These are phyloP conservation scores for Pyrenophora graminea DNA, from an alignment of 2,329 filamentous ascomycete genomes.

Conservation along the genomic window DNA sequence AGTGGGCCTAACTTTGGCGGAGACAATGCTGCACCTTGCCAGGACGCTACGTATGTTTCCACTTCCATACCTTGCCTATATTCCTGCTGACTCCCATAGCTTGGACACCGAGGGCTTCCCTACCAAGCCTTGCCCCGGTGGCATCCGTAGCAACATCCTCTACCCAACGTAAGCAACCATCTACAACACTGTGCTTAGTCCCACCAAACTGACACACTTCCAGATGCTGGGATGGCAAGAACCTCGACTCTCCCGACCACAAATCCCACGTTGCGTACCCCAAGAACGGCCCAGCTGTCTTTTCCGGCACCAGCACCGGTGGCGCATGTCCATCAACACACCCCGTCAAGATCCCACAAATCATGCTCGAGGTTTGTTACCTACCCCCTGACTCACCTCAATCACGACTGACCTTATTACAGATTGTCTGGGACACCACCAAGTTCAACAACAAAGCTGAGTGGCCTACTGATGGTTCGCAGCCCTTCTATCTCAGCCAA, in stretches of 20 bases:
- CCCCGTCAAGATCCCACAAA: conserved; percentile 53
- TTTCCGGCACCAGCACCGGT: conserved; percentile 28
- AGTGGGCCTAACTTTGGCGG: conserved; percentile 52
- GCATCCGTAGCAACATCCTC: conserved; percentile 37
- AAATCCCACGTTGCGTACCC: conserved; percentile 57
- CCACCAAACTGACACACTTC: conserved; percentile 41
- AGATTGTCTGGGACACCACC: conserved; percentile 51
- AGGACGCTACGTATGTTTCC: conserved; percentile 21
- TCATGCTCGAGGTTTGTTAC: conserved; percentile 48
- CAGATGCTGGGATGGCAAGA: conserved; percentile 55
- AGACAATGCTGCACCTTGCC: conserved; percentile 43
- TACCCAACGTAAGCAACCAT: conserved; percentile 27
- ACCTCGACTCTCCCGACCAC: conserved; percentile 54
- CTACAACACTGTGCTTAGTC: no score
- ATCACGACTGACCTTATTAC: background rate
- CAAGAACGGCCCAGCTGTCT: conserved; percentile 29
- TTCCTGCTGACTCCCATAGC: conserved; percentile 2
- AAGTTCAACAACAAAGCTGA: conserved; percentile 43
- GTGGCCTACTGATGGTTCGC: conserved; percentile 35
- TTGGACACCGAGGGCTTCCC: conserved; percentile 19
- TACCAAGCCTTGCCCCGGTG: conserved; percentile 26
- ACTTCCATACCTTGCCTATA: background rate
- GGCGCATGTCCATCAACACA: conserved; percentile 50
- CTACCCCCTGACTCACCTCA: rapidly evolving
- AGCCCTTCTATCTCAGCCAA: conserved; percentile 33